Evolutionary conservation across 306 rosid species (phyloP).

Genomic region (Castanea crenata): DNA sequence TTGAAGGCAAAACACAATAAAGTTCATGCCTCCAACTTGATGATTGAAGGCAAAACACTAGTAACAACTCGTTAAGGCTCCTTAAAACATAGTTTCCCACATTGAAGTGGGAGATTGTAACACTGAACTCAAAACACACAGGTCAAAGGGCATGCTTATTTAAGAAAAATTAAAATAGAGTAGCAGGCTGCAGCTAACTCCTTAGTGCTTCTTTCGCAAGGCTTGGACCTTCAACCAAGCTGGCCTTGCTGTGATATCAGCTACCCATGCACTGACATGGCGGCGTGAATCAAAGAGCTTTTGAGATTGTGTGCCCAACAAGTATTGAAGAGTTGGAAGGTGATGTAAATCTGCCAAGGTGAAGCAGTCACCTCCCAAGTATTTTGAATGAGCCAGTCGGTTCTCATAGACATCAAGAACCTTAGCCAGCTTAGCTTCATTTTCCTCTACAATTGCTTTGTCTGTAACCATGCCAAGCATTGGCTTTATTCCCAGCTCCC

Average conservation of each 20-base stretch:
- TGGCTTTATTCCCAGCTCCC: constrained; percentile 46
- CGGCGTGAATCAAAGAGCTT: constrained; percentile 45
- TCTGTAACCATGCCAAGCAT: constrained; percentile 27
- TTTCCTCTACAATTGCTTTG: constrained; percentile 47
- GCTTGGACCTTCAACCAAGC: constrained; percentile 66
- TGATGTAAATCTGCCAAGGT: constrained; percentile 75
- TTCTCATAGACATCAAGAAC: constrained; percentile 66
- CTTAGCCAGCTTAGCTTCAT: constrained; percentile 38
- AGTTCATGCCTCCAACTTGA: background rate
- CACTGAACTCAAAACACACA: background rate
- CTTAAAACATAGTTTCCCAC: background rate
- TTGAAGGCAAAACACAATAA: background rate
- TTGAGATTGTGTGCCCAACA: constrained; percentile 41
- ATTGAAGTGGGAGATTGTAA: background rate
- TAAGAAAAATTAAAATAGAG: background rate
- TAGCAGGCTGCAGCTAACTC: background rate
- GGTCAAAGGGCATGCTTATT: background rate
- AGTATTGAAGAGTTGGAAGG: constrained; percentile 38
- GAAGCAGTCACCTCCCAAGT: constrained; percentile 56
- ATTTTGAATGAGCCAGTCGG: constrained; percentile 46
- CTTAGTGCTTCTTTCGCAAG: constrained; percentile 4
- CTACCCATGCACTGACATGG: constrained; percentile 57
- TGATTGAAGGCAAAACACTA: background rate
- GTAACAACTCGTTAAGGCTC: background rate
- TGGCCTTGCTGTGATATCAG: constrained; percentile 65